phyloP scores from a whole-genome alignment of 2,329 filamentous ascomycete species.

The Cephalotrichum gorgonifer region DNA sequence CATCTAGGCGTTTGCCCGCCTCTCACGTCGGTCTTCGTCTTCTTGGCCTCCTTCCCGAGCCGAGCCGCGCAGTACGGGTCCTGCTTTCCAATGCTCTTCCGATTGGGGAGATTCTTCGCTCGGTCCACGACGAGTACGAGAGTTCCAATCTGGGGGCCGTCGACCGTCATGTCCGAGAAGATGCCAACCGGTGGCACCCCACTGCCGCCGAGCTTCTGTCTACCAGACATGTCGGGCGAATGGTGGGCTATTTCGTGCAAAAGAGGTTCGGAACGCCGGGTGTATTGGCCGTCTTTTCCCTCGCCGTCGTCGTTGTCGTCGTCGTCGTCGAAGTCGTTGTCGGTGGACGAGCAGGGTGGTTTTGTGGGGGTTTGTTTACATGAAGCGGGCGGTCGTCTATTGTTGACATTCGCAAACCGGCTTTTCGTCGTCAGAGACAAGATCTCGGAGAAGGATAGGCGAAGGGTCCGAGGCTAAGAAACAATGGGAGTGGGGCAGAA shows the following conservation, averaged over 20 bases:
- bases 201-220: slow-evolving; percentile 1
- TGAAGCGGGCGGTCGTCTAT: slow-evolving; percentile 1
- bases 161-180: slow-evolving; percentile 85
- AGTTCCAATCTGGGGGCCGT: slow-evolving; percentile 88
- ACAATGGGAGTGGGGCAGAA: neutral
- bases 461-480: neutral
- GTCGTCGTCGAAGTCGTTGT: too few species aligned
- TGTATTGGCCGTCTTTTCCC: neutral
- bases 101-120: slow-evolving; percentile 93
- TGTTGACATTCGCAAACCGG: slow-evolving; percentile 2
- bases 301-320: too few species aligned
- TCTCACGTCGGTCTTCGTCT: slow-evolving; percentile 86
- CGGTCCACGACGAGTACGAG: slow-evolving; percentile 86
- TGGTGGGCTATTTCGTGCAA: neutral
- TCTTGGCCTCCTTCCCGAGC: slow-evolving; percentile 92
- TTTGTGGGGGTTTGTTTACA: slow-evolving; percentile 3
- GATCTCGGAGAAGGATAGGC: neutral
- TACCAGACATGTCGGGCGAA: slow-evolving; percentile 1
- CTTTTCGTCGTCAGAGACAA: neutral
- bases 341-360: neutral
- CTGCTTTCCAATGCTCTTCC: slow-evolving; percentile 96
- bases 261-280: neutral
- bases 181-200: slow-evolving; percentile 74
- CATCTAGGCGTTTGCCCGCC: slow-evolving; percentile 94
- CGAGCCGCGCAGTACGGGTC: slow-evolving; percentile 93